Evolutionary conservation across 306 rosid species (phyloP).

Genomic region (Prunus kanzakura): DNA sequence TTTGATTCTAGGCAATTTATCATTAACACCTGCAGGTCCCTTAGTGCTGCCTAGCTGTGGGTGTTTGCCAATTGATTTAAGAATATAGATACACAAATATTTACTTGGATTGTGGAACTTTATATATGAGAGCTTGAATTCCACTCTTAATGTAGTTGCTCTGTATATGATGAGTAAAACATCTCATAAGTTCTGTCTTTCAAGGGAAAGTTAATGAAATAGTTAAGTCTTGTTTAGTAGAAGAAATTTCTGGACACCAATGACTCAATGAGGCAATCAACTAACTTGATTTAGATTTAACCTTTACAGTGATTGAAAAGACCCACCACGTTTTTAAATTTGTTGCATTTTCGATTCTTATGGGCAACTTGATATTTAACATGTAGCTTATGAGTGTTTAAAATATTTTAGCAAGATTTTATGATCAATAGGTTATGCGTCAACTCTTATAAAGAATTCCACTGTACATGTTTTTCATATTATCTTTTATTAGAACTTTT

Average conservation of each 20-base stretch:
- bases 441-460: neutral
- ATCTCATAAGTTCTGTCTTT: neutral
- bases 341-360: neutral
- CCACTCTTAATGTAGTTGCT: neutral
- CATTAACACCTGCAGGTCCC: neutral
- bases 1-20: slow-evolving; percentile 4
- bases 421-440: too few relatives aligned
- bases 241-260: neutral
- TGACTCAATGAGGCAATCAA: slow-evolving; percentile 2
- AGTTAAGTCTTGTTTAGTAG: neutral
- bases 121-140: neutral
- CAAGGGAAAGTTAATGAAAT: neutral
- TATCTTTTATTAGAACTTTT: neutral
- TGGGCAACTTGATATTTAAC: neutral
- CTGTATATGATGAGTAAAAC: neutral
- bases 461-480: neutral
- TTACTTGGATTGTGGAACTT: neutral
- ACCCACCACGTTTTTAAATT: neutral
- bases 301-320: neutral
- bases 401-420: too few relatives aligned
- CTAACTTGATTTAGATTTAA: neutral
- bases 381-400: neutral
- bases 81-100: neutral
- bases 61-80: neutral
- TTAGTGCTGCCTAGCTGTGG: neutral